Evolutionary conservation across 371 early-diverging fungal species (phyloP).

Genomic region (Synchytrium microbalum): DNA sequence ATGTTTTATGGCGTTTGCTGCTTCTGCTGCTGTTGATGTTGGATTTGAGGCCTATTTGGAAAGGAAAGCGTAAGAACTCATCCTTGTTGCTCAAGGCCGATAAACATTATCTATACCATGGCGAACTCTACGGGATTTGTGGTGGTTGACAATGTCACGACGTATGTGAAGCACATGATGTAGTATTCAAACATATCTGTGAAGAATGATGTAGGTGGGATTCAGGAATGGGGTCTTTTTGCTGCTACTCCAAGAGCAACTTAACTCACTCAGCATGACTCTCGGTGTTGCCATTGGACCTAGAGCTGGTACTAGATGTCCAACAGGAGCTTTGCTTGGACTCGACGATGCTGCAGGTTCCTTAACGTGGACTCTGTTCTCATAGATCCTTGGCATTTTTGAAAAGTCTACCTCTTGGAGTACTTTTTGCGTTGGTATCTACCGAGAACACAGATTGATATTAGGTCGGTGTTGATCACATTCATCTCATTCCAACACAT

Average conservation of each 20-base stretch:
- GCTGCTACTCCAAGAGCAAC: neutral
- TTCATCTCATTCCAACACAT: neutral
- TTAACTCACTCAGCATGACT: neutral
- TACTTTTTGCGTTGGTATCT: neutral
- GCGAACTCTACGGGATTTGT: neutral
- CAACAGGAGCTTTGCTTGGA: neutral
- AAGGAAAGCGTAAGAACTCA: too few species aligned
- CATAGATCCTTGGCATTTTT: neutral
- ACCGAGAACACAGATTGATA: neutral
- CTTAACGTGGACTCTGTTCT: neutral
- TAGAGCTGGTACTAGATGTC: neutral
- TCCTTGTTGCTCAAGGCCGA: too few species aligned
- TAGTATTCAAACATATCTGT: conserved; percentile 1
- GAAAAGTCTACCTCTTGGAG: neutral
- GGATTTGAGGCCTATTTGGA: too few species aligned
- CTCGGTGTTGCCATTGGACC: neutral
- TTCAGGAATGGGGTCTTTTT: too few species aligned
- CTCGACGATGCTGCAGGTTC: neutral
- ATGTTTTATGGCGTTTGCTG: too few species aligned
- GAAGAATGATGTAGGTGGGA: neutral
- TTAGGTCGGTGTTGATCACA: neutral
- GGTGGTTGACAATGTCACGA: neutral
- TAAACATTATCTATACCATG: too few species aligned
- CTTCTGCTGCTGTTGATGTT: neutral
- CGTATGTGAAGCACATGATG: neutral